Conservation (phyloP, 306 rosid species). For the Begonia masoniana region DNA sequence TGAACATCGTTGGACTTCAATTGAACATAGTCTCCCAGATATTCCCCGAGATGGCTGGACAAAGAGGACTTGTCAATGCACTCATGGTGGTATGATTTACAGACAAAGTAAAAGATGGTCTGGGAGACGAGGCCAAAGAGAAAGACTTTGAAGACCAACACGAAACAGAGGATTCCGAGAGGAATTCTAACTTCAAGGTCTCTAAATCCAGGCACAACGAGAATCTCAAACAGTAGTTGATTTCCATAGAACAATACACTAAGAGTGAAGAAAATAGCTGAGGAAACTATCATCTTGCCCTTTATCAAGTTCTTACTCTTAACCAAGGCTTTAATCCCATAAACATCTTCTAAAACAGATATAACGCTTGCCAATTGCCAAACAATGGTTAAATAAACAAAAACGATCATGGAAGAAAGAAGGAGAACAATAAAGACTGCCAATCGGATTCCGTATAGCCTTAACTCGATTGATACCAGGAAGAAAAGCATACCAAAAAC, state of each 20-base stretch:
- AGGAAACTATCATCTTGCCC: conserved; percentile 13
- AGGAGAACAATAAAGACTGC: background rate
- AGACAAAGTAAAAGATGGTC: conserved; percentile 16
- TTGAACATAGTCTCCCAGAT: conserved; percentile 13
- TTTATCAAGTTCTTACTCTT: conserved; percentile 14
- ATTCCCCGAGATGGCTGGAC: conserved; percentile 13
- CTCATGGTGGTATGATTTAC: conserved; percentile 18
- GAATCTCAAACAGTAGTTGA: background rate
- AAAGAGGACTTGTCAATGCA: conserved; percentile 11
- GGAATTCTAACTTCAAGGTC: background rate
- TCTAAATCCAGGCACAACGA: conserved; percentile 3
- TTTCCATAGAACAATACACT: background rate
- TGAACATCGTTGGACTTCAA: conserved; percentile 11
- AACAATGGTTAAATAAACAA: conserved; percentile 13
- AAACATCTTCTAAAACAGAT: conserved; percentile 12
- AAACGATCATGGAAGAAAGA: background rate
- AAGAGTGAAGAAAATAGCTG: conserved; percentile 6
- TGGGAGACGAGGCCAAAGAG: conserved; percentile 15
- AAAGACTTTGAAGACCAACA: conserved; percentile 4
- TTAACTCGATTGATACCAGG: background rate
- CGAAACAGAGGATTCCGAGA: conserved; percentile 8
- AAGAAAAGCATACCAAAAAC: conserved; percentile 4
- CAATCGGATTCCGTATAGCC: background rate
- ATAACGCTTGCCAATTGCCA: conserved; percentile 17
- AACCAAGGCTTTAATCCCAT: conserved; percentile 12